Percentiles rank a stretch among this genome's conserved stretches.
Evolutionary conservation across 108 stramenopile species (phyloP).

Genomic region (Aurantiochytrium sp.): DNA sequence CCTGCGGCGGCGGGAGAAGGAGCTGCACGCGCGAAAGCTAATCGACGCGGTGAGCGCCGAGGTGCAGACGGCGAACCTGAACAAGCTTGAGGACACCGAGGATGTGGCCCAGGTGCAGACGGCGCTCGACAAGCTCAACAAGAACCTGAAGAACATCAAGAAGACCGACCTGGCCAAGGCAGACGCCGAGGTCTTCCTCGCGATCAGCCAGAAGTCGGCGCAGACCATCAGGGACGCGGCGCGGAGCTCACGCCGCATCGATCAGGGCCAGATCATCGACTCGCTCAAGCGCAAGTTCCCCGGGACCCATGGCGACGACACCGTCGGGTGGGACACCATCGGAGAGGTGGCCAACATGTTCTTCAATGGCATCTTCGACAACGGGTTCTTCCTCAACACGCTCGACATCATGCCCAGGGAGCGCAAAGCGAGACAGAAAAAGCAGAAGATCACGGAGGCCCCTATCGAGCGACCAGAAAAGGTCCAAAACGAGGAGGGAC

Average conservation of each 20-base stretch:
- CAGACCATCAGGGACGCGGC: not conserved
- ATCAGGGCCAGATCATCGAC: not conserved
- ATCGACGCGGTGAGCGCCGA: too few relatives aligned
- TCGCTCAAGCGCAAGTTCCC: not conserved
- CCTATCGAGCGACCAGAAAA: not conserved
- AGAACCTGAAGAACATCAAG: not conserved
- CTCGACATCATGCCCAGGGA: not conserved
- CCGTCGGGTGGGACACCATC: not conserved
- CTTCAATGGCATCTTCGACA: not conserved
- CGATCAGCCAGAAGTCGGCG: not conserved
- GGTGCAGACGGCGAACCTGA: too few relatives aligned
- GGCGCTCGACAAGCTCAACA: not conserved
- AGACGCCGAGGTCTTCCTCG: not conserved
- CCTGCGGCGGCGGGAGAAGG: too few relatives aligned
- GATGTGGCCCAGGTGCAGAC: not conserved
- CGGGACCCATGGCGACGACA: not conserved
- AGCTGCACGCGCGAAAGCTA: too few relatives aligned
- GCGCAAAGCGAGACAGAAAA: slow-evolving; percentile 3
- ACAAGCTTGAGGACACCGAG: not conserved
- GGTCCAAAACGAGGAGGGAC: not conserved
- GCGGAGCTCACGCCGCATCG: slow-evolving; percentile 2
- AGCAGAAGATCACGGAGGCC: not conserved
- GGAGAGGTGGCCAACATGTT: not conserved
- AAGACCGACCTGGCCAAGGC: not conserved
- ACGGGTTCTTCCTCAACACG: not conserved